Evolutionary conservation across 2,329 filamentous ascomycete genomes (phyloP).

Genomic region (Colletotrichum godetiae): DNA sequence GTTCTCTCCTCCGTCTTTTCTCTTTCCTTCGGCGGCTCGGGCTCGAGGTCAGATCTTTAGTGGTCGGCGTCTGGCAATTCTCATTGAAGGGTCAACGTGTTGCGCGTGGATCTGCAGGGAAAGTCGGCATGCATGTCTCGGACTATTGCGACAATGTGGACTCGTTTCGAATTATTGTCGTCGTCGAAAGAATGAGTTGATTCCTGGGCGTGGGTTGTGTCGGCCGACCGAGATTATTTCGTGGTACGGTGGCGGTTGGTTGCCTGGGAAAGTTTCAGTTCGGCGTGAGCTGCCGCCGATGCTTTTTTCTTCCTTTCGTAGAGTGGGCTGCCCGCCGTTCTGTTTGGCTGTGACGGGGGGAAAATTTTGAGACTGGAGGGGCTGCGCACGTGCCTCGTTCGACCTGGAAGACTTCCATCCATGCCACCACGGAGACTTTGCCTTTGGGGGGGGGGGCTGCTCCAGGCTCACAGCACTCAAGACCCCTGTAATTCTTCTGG

Average conservation of each 20-base stretch:
- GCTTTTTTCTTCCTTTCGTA: conserved; percentile 13
- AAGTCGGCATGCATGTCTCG: conserved; percentile 40
- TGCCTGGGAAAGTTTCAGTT: conserved; percentile 22
- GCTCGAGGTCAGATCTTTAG: neutral
- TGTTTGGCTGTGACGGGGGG: conserved; percentile 9
- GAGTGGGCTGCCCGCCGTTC: neutral
- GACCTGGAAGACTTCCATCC: neutral
- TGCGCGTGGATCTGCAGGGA: conserved; percentile 35
- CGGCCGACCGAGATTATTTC: conserved; percentile 10
- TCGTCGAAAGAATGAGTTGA: conserved; percentile 9
- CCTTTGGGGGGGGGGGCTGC: neutral
- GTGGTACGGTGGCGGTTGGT: conserved; percentile 19
- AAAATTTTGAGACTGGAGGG: conserved; percentile 35
- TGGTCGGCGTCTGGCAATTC: conserved; percentile 36
- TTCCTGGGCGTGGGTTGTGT: neutral
- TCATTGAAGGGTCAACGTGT: conserved; percentile 40
- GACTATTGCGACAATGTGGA: neutral
- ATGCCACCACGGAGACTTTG: too few relatives aligned
- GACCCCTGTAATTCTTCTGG: conserved; percentile 21
- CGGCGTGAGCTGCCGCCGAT: conserved; percentile 2
- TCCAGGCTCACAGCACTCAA: neutral
- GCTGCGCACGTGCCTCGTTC: conserved; percentile 32
- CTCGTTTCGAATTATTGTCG: neutral
- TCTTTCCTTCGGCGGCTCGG: conserved; percentile 15
- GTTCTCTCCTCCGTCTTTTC: neutral